phyloP scores from a whole-genome alignment of 441 rosid species.

The Mallotus repandus region DNA sequence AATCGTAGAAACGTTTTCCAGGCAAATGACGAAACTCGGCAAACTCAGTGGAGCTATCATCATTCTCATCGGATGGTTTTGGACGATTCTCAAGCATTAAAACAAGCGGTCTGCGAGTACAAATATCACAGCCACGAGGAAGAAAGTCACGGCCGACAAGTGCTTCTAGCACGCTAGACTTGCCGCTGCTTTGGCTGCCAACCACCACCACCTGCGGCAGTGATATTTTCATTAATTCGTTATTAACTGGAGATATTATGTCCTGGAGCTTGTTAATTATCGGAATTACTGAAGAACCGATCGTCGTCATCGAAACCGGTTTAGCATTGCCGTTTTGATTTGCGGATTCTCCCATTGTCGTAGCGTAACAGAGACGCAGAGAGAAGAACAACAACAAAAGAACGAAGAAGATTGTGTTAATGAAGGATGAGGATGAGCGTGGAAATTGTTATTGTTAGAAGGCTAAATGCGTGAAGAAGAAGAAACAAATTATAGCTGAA shows the following conservation, averaged over 20 bases:
- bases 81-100: conserved; percentile 46
- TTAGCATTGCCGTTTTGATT: background rate
- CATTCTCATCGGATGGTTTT: conserved; percentile 31
- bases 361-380: background rate
- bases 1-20: conserved; percentile 49
- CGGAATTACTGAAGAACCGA: conserved; percentile 48
- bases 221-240: conserved; percentile 36
- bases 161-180: conserved; percentile 75
- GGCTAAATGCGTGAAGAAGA: background rate
- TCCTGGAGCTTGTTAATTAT: conserved; percentile 40
- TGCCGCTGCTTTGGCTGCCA: conserved; percentile 82
- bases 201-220: conserved; percentile 69
- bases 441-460: no score
- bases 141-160: conserved; percentile 71
- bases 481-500: no score
- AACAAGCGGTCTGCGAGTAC: conserved; percentile 67
- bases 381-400: no score
- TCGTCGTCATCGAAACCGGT: conserved; percentile 3
- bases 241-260: conserved; percentile 34
- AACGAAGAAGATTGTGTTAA: background rate
- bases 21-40: conserved; percentile 64
- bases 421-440: background rate
- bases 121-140: conserved; percentile 66
- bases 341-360: background rate
- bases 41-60: conserved; percentile 44